Conservation (phyloP, 495 filamentous ascomycete species). For the Hypoxylon subgilvum region DNA sequence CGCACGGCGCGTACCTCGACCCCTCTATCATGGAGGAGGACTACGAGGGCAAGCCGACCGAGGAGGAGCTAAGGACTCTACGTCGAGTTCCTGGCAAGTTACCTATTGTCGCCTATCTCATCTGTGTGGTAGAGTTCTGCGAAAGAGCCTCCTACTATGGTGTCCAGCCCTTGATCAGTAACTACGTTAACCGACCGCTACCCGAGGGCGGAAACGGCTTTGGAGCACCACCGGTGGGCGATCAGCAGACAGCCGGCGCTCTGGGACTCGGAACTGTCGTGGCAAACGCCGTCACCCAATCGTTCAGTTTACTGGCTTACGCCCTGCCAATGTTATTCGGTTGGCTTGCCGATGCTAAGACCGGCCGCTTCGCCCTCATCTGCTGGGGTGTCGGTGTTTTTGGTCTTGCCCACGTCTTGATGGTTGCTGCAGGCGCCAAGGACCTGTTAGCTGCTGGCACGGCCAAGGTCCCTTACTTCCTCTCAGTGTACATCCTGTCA, state of each 20-base stretch:
- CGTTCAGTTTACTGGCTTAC: conserved; percentile 67
- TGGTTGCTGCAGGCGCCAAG: conserved; percentile 66
- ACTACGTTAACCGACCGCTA: conserved; percentile 63
- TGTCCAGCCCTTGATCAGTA: conserved; percentile 61
- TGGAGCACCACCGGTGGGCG: conserved; percentile 61
- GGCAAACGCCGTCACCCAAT: conserved; percentile 63
- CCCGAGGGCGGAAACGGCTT: conserved; percentile 66
- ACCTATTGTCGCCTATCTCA: conserved; percentile 58
- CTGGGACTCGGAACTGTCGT: conserved; percentile 65
- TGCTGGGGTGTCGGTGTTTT: conserved; percentile 67
- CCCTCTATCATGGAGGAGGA: conserved; percentile 45
- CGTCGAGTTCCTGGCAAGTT: conserved; percentile 62
- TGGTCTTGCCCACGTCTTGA: conserved; percentile 68
- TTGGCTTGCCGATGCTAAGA: conserved; percentile 62
- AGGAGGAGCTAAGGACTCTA: conserved; percentile 60
- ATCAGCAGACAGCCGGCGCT: conserved; percentile 63
- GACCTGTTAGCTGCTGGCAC: conserved; percentile 62
- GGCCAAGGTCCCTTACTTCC: conserved; percentile 62
- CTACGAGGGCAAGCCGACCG: conserved; percentile 60
- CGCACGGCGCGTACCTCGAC: conserved; percentile 39
- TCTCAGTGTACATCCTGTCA: conserved; percentile 64
- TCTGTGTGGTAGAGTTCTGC: conserved; percentile 67
- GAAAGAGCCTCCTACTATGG: conserved; percentile 68
- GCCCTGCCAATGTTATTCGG: conserved; percentile 63
- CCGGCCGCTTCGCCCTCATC: conserved; percentile 68